Conservation (phyloP, 352 stramenopile genomes). For the Globisporangium mamillatum region DNA sequence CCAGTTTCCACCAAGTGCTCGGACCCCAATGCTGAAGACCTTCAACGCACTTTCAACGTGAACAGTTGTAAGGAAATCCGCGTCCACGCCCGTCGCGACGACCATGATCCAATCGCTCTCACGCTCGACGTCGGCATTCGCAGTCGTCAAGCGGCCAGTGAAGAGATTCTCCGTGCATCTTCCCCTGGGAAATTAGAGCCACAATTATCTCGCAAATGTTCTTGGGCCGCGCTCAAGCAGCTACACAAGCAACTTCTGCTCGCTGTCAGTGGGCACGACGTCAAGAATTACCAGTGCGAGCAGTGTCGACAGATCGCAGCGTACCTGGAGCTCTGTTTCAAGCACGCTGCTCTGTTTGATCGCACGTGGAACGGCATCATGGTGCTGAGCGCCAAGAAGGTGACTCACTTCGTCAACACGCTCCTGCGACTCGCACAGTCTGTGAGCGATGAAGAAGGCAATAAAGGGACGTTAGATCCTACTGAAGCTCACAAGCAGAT, state of each 20-base stretch:
- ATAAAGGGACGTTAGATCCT: too few species aligned
- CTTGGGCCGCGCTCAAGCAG: background rate
- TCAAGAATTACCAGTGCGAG: background rate
- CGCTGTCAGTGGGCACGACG: background rate
- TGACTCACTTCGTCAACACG: conserved; percentile 2
- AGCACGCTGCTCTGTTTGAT: background rate
- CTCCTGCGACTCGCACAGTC: background rate
- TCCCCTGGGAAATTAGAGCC: background rate
- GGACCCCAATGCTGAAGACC: too few species aligned
- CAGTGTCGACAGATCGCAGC: background rate
- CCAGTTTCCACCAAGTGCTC: too few species aligned
- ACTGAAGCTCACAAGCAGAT: background rate
- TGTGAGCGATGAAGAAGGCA: background rate
- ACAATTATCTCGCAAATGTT: background rate
- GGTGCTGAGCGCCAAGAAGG: background rate
- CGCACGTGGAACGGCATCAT: conserved; percentile 9
- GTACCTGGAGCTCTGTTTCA: conserved; percentile 7
- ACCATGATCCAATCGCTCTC: background rate
- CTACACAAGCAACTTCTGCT: background rate
- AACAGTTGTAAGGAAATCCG: background rate
- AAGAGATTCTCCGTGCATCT: too few species aligned
- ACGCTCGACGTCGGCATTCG: conserved; percentile 4
- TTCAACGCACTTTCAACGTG: too few species aligned
- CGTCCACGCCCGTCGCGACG: background rate
- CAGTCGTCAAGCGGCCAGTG: background rate